Evolutionary conservation across 352 stramenopile species (phyloP), one percentile per base, ranked within the genome.

Genomic region (Globisporangium acanthophoron): DNA sequence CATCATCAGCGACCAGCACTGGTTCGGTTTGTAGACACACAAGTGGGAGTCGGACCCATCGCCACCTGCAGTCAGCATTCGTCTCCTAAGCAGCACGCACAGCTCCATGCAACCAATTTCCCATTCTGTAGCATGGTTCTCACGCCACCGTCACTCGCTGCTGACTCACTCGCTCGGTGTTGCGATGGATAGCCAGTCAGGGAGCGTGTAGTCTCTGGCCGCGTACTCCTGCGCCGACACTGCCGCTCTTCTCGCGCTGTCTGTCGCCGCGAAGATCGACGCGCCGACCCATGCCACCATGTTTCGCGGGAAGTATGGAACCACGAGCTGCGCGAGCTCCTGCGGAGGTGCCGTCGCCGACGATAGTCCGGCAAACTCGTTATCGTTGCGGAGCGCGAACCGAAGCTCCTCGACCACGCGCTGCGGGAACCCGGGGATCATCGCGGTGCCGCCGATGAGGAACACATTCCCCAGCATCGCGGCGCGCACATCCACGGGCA

Each of bases 401-500:
- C 60, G 61, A 5, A 91, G 45, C 50, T 91, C 79, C 24, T 68
- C 70, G 21, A 76, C 44, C 29, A 91, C 58, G 18, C 84, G 76
- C 27, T 71, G 64, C 16, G 67, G 50, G 43, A 94, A 84, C 8
- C 81, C 81, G 56, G 82, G 80, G 55, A 95, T 70, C 85, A 95
- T 95, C 39, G 76, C 70, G 3, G 73, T 77, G 43, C 85, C 85
- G 29, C 85, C 85, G 24, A 92, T 63, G 15, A 91, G 67, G 7
- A 95, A 56, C n/a, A 95, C 41, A 54, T 89, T 93, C 48, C 82
- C 70, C n/a, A 87, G 61, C 70, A 91, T 76, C 13, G 80, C 69
- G 0, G 66, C 64, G 44, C 81, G 74, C 24, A 89, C 69, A 54
- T 95, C 85, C 31, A 95, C 54, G 0, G 85, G 83, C 0, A 74